A percentile compares a stretch with the other conserved stretches of the same genome.
Conservation (phyloP, 1,284 basidiomycete species). For the Trametes hirsuta region DNA sequence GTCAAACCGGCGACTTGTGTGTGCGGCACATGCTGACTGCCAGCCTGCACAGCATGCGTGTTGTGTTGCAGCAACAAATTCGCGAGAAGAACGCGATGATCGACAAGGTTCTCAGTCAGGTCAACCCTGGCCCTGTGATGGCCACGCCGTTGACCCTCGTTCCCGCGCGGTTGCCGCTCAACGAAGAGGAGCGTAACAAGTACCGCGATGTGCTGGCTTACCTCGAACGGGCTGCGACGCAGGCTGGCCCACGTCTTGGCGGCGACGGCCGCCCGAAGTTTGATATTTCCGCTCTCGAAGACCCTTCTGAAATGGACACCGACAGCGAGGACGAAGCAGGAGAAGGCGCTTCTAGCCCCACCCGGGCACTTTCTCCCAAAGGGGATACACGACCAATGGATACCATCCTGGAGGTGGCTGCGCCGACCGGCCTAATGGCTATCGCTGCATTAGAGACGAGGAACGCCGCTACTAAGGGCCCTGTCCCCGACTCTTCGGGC, state of each 20-base stretch:
- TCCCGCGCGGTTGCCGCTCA: constrained; percentile 31
- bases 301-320: constrained; percentile 31
- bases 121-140: constrained; percentile 33
- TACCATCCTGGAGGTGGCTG: constrained; percentile 27
- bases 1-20: background rate
- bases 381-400: constrained; percentile 10
- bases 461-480: constrained; percentile 19
- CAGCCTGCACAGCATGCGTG: constrained; percentile 30
- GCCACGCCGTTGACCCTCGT: constrained; percentile 36
- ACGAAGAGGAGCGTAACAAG: constrained; percentile 30
- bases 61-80: constrained; percentile 37
- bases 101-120: constrained; percentile 33
- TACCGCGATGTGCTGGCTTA: constrained; percentile 35
- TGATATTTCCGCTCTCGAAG: constrained; percentile 36
- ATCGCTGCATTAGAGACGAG: constrained; percentile 31
- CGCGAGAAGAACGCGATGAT: constrained; percentile 40
- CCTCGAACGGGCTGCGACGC: constrained; percentile 32
- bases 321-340: constrained; percentile 31
- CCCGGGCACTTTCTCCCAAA: constrained; percentile 8
- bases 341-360: constrained; percentile 9
- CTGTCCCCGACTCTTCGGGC: constrained; percentile 9
- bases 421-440: constrained; percentile 39
- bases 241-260: constrained; percentile 16
- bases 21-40: background rate
- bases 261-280: constrained; percentile 28